Evolutionary conservation across 192 early-diverging fungal genomes (phyloP), one percentile per base, ranked within the genome.

Genomic region (Coemansia sp.): DNA sequence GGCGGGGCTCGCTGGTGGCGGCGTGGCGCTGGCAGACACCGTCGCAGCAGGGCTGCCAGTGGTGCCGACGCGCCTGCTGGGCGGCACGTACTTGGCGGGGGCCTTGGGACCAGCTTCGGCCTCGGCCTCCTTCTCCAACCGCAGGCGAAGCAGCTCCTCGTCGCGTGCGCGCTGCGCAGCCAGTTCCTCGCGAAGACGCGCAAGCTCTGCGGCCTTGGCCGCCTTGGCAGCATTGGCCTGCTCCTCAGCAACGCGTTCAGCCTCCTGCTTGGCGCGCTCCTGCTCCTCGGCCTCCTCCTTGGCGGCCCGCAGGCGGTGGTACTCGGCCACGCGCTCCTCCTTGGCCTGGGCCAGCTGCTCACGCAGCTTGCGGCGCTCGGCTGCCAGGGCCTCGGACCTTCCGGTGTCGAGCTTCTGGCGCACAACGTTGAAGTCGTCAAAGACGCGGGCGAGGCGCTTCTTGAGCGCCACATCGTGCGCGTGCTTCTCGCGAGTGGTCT

Each of bases 401-500:
- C 84, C 77, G 37, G 79, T 65, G 37, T 87, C 79, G 25, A 92
- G 75, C 61, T 77, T 59, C 31, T 46, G 70, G 73, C 86, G 87
- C 77, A 86, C 84, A 3, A 72, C 79, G 35, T 78, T 73, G 74
- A 92, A 97, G 76, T 98, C 96, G 24, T 76, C 87, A 60, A 91
- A 51, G 74, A 99, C 96, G 65, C 91, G 89, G 46, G 63, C 40
- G 63, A 99, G 82, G 32, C 97, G 91, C 38, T 66, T 54, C 86
- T 98, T 98, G 62, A 91, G 66, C 62, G 82, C 74, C 61, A 97
- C 76, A 42, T 90, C 92, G 31, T 92, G 86, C 24, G 70, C 76
- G 73, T 94, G 90, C 72, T 91, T 89, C 46, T 80, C 61, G 58
- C 71, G 73, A 29, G 94, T 75, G 43, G 89, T 79, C 41, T 86